phyloP scores from a whole-genome alignment of 1,284 basidiomycete genomes.

The Cryptococcus depauperatus region DNA sequence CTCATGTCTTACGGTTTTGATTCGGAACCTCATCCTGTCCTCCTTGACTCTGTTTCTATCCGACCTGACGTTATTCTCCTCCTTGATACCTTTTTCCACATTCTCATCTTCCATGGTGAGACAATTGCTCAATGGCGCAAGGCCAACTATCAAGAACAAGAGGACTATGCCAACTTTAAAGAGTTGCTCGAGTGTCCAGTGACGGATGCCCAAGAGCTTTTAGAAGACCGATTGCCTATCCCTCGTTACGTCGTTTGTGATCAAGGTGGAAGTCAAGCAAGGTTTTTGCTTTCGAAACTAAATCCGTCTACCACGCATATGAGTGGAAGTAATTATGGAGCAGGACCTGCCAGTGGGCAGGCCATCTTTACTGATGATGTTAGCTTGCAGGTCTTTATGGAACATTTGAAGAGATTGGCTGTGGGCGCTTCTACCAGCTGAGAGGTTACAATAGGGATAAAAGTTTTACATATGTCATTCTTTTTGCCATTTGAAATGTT shows the following conservation, averaged over 20 bases:
- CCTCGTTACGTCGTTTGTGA: slow-evolving; percentile 97
- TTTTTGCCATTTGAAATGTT: background rate
- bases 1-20: slow-evolving; percentile 99
- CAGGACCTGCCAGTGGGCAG: slow-evolving; percentile 63
- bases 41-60: slow-evolving; percentile 96
- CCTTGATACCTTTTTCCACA: slow-evolving; percentile 99
- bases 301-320: slow-evolving; percentile 98
- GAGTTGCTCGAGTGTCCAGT: slow-evolving; percentile 81
- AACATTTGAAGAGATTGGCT: slow-evolving; percentile 74
- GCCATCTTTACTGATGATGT: slow-evolving; percentile 99
- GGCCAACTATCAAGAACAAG: slow-evolving; percentile 98
- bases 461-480: background rate
- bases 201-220: slow-evolving; percentile 69
- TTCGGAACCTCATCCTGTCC: slow-evolving; percentile 76
- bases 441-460: slow-evolving; percentile 6
- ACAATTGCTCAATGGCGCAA: slow-evolving; percentile 97
- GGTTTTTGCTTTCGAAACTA: slow-evolving; percentile 91
- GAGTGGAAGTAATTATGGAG: slow-evolving; percentile 70
- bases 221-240: slow-evolving; percentile 92
- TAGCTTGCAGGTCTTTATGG: slow-evolving; percentile 93
- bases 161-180: slow-evolving; percentile 97
- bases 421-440: slow-evolving; percentile 42
- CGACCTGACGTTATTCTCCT: slow-evolving; percentile 93
- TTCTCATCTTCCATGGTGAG: slow-evolving; percentile 98
- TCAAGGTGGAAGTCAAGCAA: slow-evolving; percentile 93